Evolutionary conservation across 192 early-diverging fungal genomes (phyloP).

Genomic region (Diversispora eburnea): DNA sequence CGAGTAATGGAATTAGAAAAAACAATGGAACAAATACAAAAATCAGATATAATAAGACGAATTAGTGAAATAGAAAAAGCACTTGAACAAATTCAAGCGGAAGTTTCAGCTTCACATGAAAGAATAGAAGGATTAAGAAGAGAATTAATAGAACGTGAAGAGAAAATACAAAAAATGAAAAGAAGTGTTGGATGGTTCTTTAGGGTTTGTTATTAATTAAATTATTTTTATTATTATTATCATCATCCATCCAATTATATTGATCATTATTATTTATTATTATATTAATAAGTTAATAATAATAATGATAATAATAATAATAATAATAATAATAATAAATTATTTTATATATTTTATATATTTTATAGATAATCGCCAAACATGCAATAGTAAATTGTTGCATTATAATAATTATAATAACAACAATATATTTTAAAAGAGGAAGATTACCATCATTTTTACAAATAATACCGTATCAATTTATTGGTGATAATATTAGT

Average conservation of each 20-base stretch:
- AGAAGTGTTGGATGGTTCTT: constrained; percentile 11
- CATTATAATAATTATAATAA: constrained; percentile 1
- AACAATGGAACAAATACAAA: too few relatives aligned
- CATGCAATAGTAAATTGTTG: constrained; percentile 14
- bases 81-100: constrained; percentile 16
- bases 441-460: background rate
- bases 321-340: background rate
- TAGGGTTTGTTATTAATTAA: background rate
- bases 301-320: background rate
- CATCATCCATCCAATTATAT: background rate
- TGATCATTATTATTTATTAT: too few relatives aligned
- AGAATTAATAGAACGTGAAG: constrained; percentile 6
- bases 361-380: constrained; percentile 16
- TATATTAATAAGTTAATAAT: background rate
- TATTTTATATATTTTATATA: background rate
- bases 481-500: too few relatives aligned
- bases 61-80: constrained; percentile 21
- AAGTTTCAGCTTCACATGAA: constrained; percentile 24
- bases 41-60: background rate
- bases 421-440: background rate
- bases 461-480: too few relatives aligned
- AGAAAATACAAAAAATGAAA: background rate
- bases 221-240: background rate
- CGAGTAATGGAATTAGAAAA: too few relatives aligned
- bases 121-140: constrained; percentile 1